Evolutionary conservation across 306 rosid species (phyloP).

Genomic region (Hippophae tibetana): DNA sequence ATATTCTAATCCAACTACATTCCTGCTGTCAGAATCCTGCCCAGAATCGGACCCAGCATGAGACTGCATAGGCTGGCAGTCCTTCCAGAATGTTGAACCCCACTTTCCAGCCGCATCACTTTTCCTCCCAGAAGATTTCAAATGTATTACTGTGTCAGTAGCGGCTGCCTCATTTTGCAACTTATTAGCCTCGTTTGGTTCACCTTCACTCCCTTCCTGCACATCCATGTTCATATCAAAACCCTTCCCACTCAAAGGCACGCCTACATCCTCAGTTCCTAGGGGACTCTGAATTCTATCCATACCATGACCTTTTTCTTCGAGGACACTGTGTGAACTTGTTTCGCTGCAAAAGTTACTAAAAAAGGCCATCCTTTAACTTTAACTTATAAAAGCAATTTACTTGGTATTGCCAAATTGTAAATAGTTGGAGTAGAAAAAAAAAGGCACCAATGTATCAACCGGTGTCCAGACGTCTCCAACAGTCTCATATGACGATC

Average conservation of each 20-base stretch:
- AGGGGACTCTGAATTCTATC: slow-evolving; percentile 42
- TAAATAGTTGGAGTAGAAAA: slow-evolving; percentile 13
- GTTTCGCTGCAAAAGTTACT: slow-evolving; percentile 64
- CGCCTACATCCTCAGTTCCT: slow-evolving; percentile 53
- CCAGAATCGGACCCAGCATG: slow-evolving; percentile 74
- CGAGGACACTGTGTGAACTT: slow-evolving; percentile 57
- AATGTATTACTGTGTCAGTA: slow-evolving; percentile 44
- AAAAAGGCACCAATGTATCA: slow-evolving; percentile 3
- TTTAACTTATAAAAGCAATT: slow-evolving; percentile 30
- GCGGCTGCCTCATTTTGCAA: slow-evolving; percentile 48
- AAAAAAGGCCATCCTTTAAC: slow-evolving; percentile 74
- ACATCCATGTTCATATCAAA: slow-evolving; percentile 74
- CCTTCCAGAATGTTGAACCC: slow-evolving; percentile 98
- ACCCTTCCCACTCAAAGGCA: slow-evolving; percentile 61
- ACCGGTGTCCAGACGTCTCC: slow-evolving; percentile 28
- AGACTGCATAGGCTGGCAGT: slow-evolving; percentile 65
- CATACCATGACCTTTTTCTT: slow-evolving; percentile 49
- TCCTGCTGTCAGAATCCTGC: slow-evolving; percentile 59
- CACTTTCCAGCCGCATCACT: slow-evolving; percentile 59
- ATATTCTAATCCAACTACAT: slow-evolving; percentile 58
- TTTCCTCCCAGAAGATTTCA: slow-evolving; percentile 56
- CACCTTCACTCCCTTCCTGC: slow-evolving; percentile 68
- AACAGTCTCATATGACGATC: slow-evolving; percentile 19
- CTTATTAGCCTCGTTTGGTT: slow-evolving; percentile 42
- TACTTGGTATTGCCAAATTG: slow-evolving; percentile 19